Evolutionary conservation across 805 yeast species (phyloP).

Genomic region (Helenozyma baotianmanensis): DNA sequence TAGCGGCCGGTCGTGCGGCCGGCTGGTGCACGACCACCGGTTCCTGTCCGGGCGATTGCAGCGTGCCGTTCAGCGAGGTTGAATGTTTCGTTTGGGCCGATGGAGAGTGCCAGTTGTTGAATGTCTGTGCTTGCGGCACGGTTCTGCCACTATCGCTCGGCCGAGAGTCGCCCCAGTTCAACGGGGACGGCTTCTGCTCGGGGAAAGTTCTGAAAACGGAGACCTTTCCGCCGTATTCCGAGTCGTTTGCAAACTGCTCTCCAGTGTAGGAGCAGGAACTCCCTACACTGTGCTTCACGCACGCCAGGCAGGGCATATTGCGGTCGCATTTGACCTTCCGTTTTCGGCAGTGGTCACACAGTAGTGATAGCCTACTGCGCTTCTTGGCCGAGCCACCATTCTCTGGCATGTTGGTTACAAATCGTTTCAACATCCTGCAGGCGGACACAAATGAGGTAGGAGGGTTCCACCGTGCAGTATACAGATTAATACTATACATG

Average conservation of each 20-base stretch:
- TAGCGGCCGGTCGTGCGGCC: too few relatives aligned
- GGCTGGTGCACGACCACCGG: too few relatives aligned
- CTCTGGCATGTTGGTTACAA: too few relatives aligned
- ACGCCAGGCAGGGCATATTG: slow-evolving; percentile 30
- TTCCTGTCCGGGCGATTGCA: too few relatives aligned
- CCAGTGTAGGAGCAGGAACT: slow-evolving; percentile 23
- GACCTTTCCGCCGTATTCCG: neutral
- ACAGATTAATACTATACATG: neutral
- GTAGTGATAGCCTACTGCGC: slow-evolving; percentile 28
- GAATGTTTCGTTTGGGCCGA: too few relatives aligned
- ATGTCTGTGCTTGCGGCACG: too few relatives aligned
- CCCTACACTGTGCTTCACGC: slow-evolving; percentile 23
- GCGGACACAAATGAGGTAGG: too few relatives aligned
- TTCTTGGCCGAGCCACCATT: neutral
- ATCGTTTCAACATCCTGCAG: too few relatives aligned
- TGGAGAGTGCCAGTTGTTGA: too few relatives aligned
- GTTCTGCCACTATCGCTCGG: too few relatives aligned
- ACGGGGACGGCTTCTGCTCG: neutral
- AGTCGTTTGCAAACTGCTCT: slow-evolving; percentile 4
- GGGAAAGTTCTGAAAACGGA: slow-evolving; percentile 1
- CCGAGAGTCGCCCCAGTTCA: too few relatives aligned
- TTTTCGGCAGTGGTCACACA: slow-evolving; percentile 31
- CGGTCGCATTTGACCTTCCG: slow-evolving; percentile 38
- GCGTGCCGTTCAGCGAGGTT: neutral
- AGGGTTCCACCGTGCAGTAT: too few relatives aligned